Percentiles rank a stretch among this genome's conserved stretches.
Evolutionary conservation across 768 basidiomycete genomes (phyloP).

Genomic region (Trametes villosa): DNA sequence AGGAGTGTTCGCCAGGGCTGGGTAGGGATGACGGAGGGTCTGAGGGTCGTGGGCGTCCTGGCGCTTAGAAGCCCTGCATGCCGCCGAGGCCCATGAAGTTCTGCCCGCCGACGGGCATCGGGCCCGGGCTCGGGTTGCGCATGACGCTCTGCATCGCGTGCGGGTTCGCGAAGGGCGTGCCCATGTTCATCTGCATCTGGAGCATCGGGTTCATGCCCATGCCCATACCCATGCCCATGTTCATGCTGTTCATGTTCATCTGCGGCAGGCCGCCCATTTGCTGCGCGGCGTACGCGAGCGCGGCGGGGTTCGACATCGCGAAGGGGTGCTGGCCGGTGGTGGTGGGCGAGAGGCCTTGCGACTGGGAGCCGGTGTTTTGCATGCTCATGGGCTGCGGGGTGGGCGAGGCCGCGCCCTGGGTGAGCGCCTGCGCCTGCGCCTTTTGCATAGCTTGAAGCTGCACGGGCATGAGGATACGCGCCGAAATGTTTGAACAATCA

Average conservation of each 20-base stretch:
- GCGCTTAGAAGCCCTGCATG: slow-evolving; percentile 33
- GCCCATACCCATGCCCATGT: slow-evolving; percentile 48
- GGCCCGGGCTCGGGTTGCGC: slow-evolving; percentile 77
- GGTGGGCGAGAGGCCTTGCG: slow-evolving; percentile 45
- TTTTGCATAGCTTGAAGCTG: slow-evolving; percentile 90
- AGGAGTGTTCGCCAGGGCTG: neutral
- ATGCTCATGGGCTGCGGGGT: slow-evolving; percentile 31
- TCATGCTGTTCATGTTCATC: slow-evolving; percentile 50
- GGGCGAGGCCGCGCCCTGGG: slow-evolving; percentile 35
- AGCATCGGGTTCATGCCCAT: slow-evolving; percentile 66
- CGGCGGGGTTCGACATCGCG: slow-evolving; percentile 53
- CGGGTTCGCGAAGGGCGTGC: slow-evolving; percentile 55
- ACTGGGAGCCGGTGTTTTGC: slow-evolving; percentile 29
- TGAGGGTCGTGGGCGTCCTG: neutral
- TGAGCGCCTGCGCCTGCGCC: slow-evolving; percentile 30
- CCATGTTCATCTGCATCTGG: slow-evolving; percentile 61
- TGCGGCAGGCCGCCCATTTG: slow-evolving; percentile 50
- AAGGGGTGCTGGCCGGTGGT: slow-evolving; percentile 51
- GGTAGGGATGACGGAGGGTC: neutral
- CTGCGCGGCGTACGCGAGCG: slow-evolving; percentile 53
- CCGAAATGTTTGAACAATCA: neutral
- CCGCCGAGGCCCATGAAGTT: slow-evolving; percentile 39
- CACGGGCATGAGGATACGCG: slow-evolving; percentile 9
- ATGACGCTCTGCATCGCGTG: slow-evolving; percentile 88
- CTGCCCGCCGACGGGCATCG: slow-evolving; percentile 38